A percentile compares a stretch with the other conserved stretches of the same genome.
phyloP scores from a whole-genome alignment of 2,329 filamentous ascomycete genomes.

The Bimuria novae-zelandiae region DNA sequence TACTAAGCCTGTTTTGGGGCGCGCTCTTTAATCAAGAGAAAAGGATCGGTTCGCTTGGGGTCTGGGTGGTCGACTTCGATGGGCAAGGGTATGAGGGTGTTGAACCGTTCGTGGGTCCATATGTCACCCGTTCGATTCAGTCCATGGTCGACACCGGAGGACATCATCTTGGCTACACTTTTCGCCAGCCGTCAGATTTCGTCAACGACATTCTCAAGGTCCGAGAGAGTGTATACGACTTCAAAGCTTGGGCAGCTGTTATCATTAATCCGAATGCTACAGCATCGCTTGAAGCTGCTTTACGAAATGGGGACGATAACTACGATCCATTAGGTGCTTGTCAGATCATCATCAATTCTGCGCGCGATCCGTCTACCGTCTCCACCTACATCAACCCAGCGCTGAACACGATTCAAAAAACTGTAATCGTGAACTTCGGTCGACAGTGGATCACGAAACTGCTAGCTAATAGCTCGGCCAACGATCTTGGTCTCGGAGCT shows the following conservation, averaged over 20 bases:
- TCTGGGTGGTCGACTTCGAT: conserved; percentile 69
- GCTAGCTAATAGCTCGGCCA: conserved; percentile 26
- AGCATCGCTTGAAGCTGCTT: conserved; percentile 58
- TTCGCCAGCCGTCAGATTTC: conserved; percentile 56
- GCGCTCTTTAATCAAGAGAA: conserved; percentile 32
- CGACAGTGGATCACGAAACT: conserved; percentile 47
- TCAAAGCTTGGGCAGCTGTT: conserved; percentile 63
- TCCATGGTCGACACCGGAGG: conserved; percentile 43
- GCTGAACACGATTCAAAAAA: conserved; percentile 51
- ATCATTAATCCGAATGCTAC: conserved; percentile 68
- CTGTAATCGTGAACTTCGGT: conserved; percentile 55
- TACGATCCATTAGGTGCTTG: conserved; percentile 65
- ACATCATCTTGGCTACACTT: conserved; percentile 55
- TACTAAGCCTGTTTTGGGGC: conserved; percentile 37
- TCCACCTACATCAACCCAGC: conserved; percentile 58
- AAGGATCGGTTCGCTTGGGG: conserved; percentile 46
- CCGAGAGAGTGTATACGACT: conserved; percentile 62
- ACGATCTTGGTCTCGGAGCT: conserved; percentile 46
- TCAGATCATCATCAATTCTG: conserved; percentile 61
- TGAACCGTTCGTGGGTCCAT: conserved; percentile 60
- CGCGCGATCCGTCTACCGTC: conserved; percentile 61
- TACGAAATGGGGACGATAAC: conserved; percentile 58
- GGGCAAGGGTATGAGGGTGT: conserved; percentile 54
- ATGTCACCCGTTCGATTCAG: conserved; percentile 53
- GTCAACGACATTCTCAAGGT: conserved; percentile 61